Percentiles rank a stretch among this genome's conserved stretches.
Evolutionary conservation across 371 early-diverging fungal genomes (phyloP).

Genomic region (Rozella allomycis): DNA sequence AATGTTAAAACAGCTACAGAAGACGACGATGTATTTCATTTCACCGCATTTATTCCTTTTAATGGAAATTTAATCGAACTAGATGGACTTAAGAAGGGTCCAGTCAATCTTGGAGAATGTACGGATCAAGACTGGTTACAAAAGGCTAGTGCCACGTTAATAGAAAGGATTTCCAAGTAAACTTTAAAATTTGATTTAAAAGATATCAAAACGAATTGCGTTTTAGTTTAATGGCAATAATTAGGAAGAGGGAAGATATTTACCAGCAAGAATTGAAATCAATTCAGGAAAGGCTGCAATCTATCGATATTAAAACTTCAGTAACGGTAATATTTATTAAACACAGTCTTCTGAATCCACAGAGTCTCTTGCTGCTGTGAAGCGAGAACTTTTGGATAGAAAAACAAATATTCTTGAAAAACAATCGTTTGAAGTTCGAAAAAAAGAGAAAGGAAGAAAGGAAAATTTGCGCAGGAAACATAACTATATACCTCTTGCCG

Average conservation of each 20-base stretch:
- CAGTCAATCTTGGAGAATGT: constrained; percentile 31
- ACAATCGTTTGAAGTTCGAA: constrained; percentile 2
- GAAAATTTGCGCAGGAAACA: constrained; percentile 54
- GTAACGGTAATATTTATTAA: no score
- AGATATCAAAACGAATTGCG: no score
- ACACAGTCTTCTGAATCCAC: constrained; percentile 7
- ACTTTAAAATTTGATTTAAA: no score
- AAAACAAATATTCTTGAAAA: constrained; percentile 1
- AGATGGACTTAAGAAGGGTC: constrained; percentile 52
- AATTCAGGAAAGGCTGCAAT: constrained; percentile 15
- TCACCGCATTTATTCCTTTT: constrained; percentile 60
- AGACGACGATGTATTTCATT: constrained; percentile 40
- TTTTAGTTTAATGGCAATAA: constrained; percentile 70
- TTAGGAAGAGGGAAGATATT: constrained; percentile 33
- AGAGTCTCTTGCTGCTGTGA: constrained; percentile 13
- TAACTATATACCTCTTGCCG: constrained; percentile 57
- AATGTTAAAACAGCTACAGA: constrained; percentile 1
- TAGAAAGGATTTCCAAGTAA: no score
- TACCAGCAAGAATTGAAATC: constrained; percentile 26
- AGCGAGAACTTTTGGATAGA: constrained; percentile 14
- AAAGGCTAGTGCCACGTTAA: no score
- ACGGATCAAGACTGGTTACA: constrained; percentile 9
- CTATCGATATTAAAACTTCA: no score
- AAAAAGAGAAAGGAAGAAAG: constrained; percentile 16
- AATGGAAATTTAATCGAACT: constrained; percentile 58